Conservation (phyloP, 352 stramenopile species). For the Globisporangium acanthophoron region DNA sequence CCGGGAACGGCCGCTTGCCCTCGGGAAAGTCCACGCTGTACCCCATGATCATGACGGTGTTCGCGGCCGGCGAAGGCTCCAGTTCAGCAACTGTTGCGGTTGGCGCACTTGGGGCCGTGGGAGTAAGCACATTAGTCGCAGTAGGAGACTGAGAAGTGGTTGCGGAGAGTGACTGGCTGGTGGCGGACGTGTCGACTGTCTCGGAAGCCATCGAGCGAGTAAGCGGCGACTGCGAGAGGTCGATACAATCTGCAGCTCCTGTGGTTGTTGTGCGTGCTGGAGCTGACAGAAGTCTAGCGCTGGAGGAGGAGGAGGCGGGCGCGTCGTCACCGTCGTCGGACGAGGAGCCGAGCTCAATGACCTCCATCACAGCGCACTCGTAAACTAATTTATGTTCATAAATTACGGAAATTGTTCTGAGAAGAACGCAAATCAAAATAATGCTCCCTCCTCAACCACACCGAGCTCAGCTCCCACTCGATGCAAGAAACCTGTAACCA, state of each 20-base stretch:
- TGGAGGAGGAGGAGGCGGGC: background rate
- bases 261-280: background rate
- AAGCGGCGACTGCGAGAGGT: background rate
- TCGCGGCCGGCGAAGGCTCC: slow-evolving; percentile 2
- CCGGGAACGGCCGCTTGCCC: slow-evolving; percentile 79
- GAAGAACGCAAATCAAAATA: no score
- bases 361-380: background rate
- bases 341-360: background rate
- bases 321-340: background rate
- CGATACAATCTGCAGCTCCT: background rate
- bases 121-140: background rate
- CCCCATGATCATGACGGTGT: slow-evolving; percentile 75
- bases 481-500: no score
- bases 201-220: background rate
- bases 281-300: no score
- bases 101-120: background rate
- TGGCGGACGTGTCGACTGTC: no score
- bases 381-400: no score
- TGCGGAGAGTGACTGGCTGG: background rate
- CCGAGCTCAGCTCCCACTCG: no score
- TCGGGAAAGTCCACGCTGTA: slow-evolving; percentile 75
- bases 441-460: no score
- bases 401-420: no score
- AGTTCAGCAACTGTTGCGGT: background rate
- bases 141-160: no score